Base-by-base conservation (phyloP, 2,329 filamentous ascomycete genomes). In the Volutella citrinella region DNA sequence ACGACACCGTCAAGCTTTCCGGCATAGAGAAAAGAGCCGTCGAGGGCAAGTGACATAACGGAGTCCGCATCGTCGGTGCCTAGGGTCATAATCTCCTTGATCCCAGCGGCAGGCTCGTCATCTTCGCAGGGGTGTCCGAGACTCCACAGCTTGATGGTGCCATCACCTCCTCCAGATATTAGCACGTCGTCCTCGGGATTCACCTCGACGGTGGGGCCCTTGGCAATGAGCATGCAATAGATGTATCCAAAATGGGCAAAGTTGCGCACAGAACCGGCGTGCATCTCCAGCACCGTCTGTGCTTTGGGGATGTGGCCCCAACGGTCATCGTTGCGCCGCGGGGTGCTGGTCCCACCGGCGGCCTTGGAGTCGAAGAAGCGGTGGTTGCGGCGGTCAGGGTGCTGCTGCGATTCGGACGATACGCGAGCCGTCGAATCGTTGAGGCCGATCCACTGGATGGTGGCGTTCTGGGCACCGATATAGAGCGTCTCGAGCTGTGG, bases 201-300 rank as follows among this genome's bases (percentile, higher is more conserved):
- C 5, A 87, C 74, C 7, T 87, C 72, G 3, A 79, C 69, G 0
- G 75, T 79, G 0, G 75, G 72, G 0, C 86, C 87, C 41, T 78
- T 80, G 1, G 87, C 82, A 39, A 98, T 72, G 6, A 95, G 72
- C 91, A 97, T 97, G 60, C 89, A 94, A 60, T 96, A 96, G 1
- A 98, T 82, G 57, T 96, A 97, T 27, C 94, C 93, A 60, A 83
- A 91, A 60, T 98, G 93, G 3, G 93, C 89, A 64, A 95, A 98
- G 51, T 93, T 85, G 37, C 75, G 78, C 37, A 95, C 86, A 36
- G 90, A 83, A 15, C 85, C 78, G 30, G 81, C 78, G 52, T 87
- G 84, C 39, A 96, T 89, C 56, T 95, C 88, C 6, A 97, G 66
- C 2, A 84, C 74, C 20, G 57, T 74, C 57, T 64, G 65, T 5